Base-by-base conservation (phyloP, 2,329 filamentous ascomycete genomes). In the Microthyrium microscopicum region DNA sequence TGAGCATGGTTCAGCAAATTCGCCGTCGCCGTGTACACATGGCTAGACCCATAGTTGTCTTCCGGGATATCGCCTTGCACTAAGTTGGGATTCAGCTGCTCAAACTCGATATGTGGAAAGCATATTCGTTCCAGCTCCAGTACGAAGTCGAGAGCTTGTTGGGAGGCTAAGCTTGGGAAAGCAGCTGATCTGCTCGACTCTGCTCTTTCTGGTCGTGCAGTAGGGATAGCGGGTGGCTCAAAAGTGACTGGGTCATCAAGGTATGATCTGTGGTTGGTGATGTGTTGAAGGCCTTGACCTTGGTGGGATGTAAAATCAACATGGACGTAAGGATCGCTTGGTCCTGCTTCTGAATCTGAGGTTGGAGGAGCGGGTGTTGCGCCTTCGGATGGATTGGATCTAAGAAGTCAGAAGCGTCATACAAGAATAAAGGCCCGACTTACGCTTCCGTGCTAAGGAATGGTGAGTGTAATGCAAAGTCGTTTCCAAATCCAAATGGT, bases 91-190 rank as follows among this genome's bases (percentile, higher is more conserved):
- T 29, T 17, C 32, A 17, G 4, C 11, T 29, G 22, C 9, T 15
- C 18, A 18, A 28, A 20, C 29, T 34, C 29, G 5, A 34, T 20
- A 27, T 29, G 32, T 5, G 20, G 13, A 9, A 34, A 17, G 25
- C 25, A 34, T 17, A 26, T 24, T 15, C 22, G 18, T 29, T 34
- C 32, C 22, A 34, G 17, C 32, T 34, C 32, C 9, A 29, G 32
- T 8, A 34, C 25, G 17, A 34, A 34, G 16, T 34, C 32, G 11
- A 34, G 15, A n/a, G 22, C 32, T 7, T 15, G 18, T 20, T 34
- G 32, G 3, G 32, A 4, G 20, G 16, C 20, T n/a, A 33, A 3
- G 8, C 15, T 15, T 13, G 31, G 20, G 7, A 24, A 9, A 9
- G 31, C 4, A 24, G 20, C 31, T 11, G 25, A 24, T 13, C 26